Percentiles rank a stretch among this genome's conserved stretches.
phyloP scores from a whole-genome alignment of 23 red algal species.

The Gracilariopsis chorda region DNA sequence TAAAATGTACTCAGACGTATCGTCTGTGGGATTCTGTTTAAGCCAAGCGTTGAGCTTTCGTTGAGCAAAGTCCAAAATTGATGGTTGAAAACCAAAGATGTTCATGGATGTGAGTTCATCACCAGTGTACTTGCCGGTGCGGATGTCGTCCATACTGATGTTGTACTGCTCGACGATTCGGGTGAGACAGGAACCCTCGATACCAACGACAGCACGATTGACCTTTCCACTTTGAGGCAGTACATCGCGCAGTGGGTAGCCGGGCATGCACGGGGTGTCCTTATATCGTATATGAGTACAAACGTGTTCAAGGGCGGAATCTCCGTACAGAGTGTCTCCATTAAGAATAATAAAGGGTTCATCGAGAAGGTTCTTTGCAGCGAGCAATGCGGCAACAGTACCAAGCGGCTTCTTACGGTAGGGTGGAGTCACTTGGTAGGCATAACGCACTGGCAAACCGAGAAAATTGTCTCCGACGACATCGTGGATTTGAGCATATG shows the following conservation, averaged over 20 bases:
- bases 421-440: slow-evolving; percentile 63
- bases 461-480: slow-evolving; percentile 68
- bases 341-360: slow-evolving; percentile 86
- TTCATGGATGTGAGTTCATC: slow-evolving; percentile 94
- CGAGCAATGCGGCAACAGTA: slow-evolving; percentile 86
- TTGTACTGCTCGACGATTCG: slow-evolving; percentile 92
- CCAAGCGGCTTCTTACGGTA: slow-evolving; percentile 84
- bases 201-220: slow-evolving; percentile 80
- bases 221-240: slow-evolving; percentile 75
- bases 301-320: slow-evolving; percentile 59
- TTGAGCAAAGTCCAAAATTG: slow-evolving; percentile 60
- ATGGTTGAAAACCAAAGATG: slow-evolving; percentile 81
- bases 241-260: slow-evolving; percentile 78
- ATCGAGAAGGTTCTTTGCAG: slow-evolving; percentile 49
- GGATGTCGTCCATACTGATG: slow-evolving; percentile 75
- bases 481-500: slow-evolving; percentile 58
- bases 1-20: slow-evolving; percentile 79
- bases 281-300: slow-evolving; percentile 58
- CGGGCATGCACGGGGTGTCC: slow-evolving; percentile 85
- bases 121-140: slow-evolving; percentile 76
- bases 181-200: slow-evolving; percentile 40
- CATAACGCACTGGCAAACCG: slow-evolving; percentile 72
- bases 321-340: slow-evolving; percentile 88
- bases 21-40: slow-evolving; percentile 31
- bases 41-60: slow-evolving; percentile 66